Percentiles rank a stretch among this genome's conserved stretches.
phyloP scores from a whole-genome alignment of 441 rosid species.

The Brassica hybrid region DNA sequence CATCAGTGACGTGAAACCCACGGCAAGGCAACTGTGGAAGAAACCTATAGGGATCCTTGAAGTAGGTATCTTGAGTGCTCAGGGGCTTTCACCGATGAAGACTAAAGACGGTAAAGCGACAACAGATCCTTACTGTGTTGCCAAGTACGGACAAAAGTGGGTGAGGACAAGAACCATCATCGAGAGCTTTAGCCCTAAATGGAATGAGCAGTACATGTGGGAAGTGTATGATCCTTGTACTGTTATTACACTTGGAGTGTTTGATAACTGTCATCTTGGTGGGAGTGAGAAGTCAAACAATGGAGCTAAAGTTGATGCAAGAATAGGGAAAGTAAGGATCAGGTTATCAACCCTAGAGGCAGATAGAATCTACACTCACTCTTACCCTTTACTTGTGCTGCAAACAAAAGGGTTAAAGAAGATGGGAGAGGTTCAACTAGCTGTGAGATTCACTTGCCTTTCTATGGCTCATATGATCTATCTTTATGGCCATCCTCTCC shows the following conservation, averaged over 20 bases:
- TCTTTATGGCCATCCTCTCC: constrained; percentile 62
- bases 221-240: constrained; percentile 1
- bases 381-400: constrained; percentile 68
- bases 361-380: constrained; percentile 65
- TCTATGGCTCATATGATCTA: constrained; percentile 64
- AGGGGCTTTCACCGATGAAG: not conserved
- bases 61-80: not conserved
- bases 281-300: constrained; percentile 54
- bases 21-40: not conserved
- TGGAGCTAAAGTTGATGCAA: constrained; percentile 56
- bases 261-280: constrained; percentile 55
- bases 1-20: not conserved
- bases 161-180: not conserved
- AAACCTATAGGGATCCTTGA: not conserved
- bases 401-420: constrained; percentile 67
- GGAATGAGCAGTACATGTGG: not conserved
- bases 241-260: not conserved
- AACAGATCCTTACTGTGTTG: not conserved
- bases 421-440: constrained; percentile 73
- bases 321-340: constrained; percentile 73
- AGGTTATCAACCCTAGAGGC: constrained; percentile 67
- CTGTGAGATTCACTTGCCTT: constrained; percentile 70
- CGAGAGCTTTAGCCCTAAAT: not conserved
- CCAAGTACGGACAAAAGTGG: not conserved
- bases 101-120: not conserved